Evolutionary conservation across 208 protist genomes (phyloP).

Genomic region (Leishmania mexicana): DNA sequence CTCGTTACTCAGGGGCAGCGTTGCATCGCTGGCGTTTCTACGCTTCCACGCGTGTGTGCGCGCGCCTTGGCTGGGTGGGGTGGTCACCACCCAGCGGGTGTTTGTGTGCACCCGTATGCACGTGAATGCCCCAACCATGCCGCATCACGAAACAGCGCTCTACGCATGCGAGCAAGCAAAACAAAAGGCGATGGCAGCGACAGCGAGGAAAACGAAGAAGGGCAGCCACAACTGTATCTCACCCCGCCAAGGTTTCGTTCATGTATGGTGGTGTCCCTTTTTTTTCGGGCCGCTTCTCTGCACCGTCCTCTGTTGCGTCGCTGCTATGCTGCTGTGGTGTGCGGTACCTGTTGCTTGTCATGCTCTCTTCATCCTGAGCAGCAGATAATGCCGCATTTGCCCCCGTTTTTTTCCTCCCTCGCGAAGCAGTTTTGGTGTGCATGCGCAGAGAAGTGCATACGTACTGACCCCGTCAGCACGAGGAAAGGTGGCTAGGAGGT

Average conservation of each 20-base stretch:
- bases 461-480: background rate
- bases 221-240: background rate
- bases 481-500: background rate
- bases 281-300: background rate
- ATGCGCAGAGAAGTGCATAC: background rate
- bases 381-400: background rate
- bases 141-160: background rate
- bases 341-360: background rate
- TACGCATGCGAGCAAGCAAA: background rate
- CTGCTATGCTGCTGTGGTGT: background rate
- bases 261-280: background rate
- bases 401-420: too few species aligned
- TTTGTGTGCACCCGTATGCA: background rate
- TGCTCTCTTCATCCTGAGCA: background rate
- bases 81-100: slow-evolving; percentile 1
- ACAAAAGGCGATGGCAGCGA: background rate
- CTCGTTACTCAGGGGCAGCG: too few species aligned
- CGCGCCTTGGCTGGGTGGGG: too few species aligned
- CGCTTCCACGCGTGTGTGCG: too few species aligned
- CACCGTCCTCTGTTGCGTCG: background rate
- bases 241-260: background rate
- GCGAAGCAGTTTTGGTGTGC: background rate
- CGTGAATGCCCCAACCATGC: background rate
- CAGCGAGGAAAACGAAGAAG: background rate
- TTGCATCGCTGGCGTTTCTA: too few species aligned